Evolutionary conservation across 2,329 filamentous ascomycete species (phyloP), one percentile per base, ranked within the genome.

Genomic region (Thielaviopsis ethacetica): DNA sequence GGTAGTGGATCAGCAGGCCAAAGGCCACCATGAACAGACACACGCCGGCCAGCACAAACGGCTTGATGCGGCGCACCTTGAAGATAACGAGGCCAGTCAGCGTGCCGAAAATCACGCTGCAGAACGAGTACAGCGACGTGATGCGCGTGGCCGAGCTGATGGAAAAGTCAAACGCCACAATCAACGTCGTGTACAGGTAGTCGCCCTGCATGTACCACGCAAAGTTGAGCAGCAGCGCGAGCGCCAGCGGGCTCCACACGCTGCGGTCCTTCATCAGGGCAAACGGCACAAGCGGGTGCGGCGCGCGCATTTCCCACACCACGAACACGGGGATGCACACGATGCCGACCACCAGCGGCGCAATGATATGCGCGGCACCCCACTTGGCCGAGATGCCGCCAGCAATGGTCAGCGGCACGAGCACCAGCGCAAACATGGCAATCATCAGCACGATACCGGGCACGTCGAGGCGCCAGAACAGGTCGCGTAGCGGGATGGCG

Each of bases 181-280:
- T 67, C 1, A 85, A 75, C 1, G 85, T 76, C 0, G 82, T 82
- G 69, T 77, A 85, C 2, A 86, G 73, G 67, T 78, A 85, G 65
- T 84, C 78, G 22, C 77, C 79, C 67, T 85, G 82, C 68, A 84
- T 73, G 62, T 76, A 77, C 81, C 81, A 85, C 19, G 76, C 68
- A 65, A 78, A 79, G 70, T 79, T 80, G 65, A 81, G 72, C 64
- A 78, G 68, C 53, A 73, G 62, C 9, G 75, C 81, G 51, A 86
- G 82, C 2, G 78, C 80, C 30, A 85, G 68, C 4, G 82, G 75
- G 5, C 74, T 80, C 80, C 82, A 85, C 26, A 85, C 76, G n/a
- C 74, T 75, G 22, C 83, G 80, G 65, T 85, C 81, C 67, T 78
- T 81, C 65, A 85, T 73, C 1, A 83, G 71, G 59, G 70, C 59